These are phyloP conservation scores for Cadophora luteo-olivacea DNA, from an alignment of 2,329 filamentous ascomycete species.

Conservation along the genomic window DNA sequence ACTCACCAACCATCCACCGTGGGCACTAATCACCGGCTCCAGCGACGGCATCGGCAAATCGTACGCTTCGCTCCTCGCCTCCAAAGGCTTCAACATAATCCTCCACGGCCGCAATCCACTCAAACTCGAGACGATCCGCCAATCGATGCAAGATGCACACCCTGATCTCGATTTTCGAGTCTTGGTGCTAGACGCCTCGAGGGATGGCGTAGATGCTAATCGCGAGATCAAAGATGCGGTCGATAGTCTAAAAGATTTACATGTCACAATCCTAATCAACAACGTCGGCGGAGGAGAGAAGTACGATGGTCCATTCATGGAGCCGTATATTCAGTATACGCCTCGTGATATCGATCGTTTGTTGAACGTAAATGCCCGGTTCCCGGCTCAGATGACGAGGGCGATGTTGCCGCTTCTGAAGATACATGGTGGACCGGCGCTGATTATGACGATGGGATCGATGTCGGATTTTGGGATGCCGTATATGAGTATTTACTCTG, in stretches of 20 bases:
- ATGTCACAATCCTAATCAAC: conserved; percentile 62
- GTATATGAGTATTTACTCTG: conserved; percentile 53
- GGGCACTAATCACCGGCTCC: conserved; percentile 59
- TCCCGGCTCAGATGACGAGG: conserved; percentile 56
- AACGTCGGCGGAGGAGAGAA: conserved; percentile 53
- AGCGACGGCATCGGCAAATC: conserved; percentile 61
- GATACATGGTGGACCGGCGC: conserved; percentile 47
- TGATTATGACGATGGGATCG: conserved; percentile 60
- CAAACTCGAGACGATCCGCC: conserved; percentile 54
- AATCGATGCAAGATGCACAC: conserved; percentile 48
- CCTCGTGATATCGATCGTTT: conserved; percentile 48
- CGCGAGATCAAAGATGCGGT: conserved; percentile 39
- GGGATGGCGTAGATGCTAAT: conserved; percentile 41
- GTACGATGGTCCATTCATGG: neutral
- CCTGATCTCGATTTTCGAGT: conserved; percentile 49
- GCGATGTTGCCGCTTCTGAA: conserved; percentile 53
- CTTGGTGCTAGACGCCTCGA: conserved; percentile 53
- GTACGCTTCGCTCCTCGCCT: conserved; percentile 58
- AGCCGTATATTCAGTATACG: neutral
- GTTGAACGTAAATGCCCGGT: conserved; percentile 56
- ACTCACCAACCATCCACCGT: conserved; percentile 40
- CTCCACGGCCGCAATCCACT: conserved; percentile 60
- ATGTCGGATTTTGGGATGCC: conserved; percentile 54
- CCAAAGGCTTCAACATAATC: conserved; percentile 60
- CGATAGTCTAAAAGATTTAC: conserved; percentile 42